Conservation (phyloP, 73 alveolate genomes). For the Blepharisma japonicum region DNA sequence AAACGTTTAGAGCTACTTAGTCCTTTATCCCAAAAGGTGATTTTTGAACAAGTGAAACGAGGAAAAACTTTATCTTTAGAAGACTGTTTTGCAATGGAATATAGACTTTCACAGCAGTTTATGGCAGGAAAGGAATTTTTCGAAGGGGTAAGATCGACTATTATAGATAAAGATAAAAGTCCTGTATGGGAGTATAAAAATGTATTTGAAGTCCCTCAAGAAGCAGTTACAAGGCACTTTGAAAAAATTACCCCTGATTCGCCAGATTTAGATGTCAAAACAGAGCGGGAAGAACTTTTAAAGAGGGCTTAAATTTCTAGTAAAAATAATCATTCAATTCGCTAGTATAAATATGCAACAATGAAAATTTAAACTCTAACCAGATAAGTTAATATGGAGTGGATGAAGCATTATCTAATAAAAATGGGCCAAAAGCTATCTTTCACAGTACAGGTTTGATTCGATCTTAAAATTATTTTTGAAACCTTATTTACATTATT, state of each 20-base stretch:
- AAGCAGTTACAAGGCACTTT: constrained; percentile 66
- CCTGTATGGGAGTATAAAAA: constrained; percentile 75
- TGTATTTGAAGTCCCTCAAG: constrained; percentile 62
- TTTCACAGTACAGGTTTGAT: too few relatives aligned
- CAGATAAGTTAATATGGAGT: too few relatives aligned
- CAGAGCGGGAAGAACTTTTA: too few relatives aligned
- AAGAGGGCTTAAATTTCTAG: too few relatives aligned
- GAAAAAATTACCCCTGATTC: constrained; percentile 24
- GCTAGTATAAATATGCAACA: too few relatives aligned
- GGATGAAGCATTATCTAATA: too few relatives aligned
- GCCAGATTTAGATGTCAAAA: too few relatives aligned
- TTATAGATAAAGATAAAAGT: constrained; percentile 76
- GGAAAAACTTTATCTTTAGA: constrained; percentile 62
- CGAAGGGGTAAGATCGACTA: constrained; percentile 85
- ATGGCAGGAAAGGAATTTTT: constrained; percentile 75
- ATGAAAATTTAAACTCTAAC: too few relatives aligned
- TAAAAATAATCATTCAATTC: too few relatives aligned
- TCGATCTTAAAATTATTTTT: too few relatives aligned
- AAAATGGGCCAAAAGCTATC: too few relatives aligned
- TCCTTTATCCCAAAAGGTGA: constrained; percentile 67
- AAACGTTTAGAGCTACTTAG: constrained; percentile 36
- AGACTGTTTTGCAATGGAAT: constrained; percentile 79
- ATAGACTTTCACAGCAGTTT: constrained; percentile 67
- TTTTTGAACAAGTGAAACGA: constrained; percentile 71
- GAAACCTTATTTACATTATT: too few relatives aligned